A percentile compares a stretch with the other conserved stretches of the same genome.
Evolutionary conservation across 345 rosid genomes (phyloP).

Genomic region (Eucalyptus curtisii): DNA sequence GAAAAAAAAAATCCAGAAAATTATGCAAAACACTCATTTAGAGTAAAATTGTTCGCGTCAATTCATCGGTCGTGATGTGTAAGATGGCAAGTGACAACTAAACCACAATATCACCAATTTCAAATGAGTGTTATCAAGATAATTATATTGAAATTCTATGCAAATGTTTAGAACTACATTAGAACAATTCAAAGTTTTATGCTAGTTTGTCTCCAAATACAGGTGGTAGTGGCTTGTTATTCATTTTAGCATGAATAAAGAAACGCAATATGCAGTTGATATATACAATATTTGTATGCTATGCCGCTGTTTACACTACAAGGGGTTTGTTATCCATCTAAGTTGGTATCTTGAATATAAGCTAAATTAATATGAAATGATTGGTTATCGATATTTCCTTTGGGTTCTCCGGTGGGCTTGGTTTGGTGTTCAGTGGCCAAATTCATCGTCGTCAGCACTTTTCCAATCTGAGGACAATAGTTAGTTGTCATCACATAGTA

Average conservation of each 20-base stretch:
- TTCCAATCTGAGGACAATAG: background rate
- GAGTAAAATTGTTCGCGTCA: too few relatives aligned
- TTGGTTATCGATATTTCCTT: background rate
- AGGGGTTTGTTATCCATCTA: background rate
- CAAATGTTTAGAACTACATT: too few relatives aligned
- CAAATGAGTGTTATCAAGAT: too few relatives aligned
- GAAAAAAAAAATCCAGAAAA: too few relatives aligned
- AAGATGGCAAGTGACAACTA: too few relatives aligned
- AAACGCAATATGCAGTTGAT: background rate
- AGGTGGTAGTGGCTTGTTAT: background rate
- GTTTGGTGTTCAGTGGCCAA: too few relatives aligned
- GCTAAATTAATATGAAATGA: background rate
- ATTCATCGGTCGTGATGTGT: too few relatives aligned
- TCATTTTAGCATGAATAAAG: background rate
- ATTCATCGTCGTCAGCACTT: too few relatives aligned
- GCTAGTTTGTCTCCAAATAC: background rate
- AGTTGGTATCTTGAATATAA: background rate
- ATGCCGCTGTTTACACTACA: background rate
- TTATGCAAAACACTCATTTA: too few relatives aligned
- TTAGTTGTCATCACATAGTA: background rate
- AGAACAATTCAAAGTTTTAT: background rate
- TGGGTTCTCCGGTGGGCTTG: too few relatives aligned
- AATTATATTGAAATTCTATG: too few relatives aligned
- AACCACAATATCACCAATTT: too few relatives aligned
- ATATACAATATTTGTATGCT: background rate